These are phyloP conservation scores for Pythium phragmiticola DNA, from an alignment of 352 stramenopile species.

Conservation along the genomic window DNA sequence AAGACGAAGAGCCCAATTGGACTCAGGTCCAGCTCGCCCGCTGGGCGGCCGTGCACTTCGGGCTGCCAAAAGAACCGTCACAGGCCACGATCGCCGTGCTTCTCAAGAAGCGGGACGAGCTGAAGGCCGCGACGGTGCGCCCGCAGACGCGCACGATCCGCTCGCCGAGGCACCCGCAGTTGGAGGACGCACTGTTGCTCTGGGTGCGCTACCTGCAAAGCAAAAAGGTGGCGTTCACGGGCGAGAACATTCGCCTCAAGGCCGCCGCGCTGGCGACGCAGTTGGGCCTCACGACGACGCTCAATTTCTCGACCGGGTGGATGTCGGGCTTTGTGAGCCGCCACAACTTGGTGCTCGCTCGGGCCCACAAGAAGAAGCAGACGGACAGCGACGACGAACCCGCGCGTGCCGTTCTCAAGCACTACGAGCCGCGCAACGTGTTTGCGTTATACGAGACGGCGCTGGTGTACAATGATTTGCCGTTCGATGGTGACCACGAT, in stretches of 20 bases:
- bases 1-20: conserved; percentile 27
- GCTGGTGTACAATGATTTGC: conserved; percentile 22
- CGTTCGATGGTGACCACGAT: conserved; percentile 1
- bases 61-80: conserved; percentile 24
- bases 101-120: conserved; percentile 25
- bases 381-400: conserved; percentile 13
- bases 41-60: conserved; percentile 25
- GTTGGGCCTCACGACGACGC: conserved; percentile 18
- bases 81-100: conserved; percentile 26
- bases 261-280: conserved; percentile 19
- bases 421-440: conserved; percentile 15
- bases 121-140: conserved; percentile 19
- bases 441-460: conserved; percentile 20
- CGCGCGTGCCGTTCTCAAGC: conserved; percentile 2
- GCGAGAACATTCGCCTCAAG: conserved; percentile 29
- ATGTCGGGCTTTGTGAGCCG: conserved; percentile 27
- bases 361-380: conserved; percentile 25
- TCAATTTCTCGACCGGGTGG: conserved; percentile 27
- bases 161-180: conserved; percentile 14
- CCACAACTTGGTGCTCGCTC: conserved; percentile 21
- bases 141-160: conserved; percentile 27
- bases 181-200: conserved; percentile 23
- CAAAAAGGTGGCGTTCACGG: conserved; percentile 23
- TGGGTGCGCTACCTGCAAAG: conserved; percentile 26
- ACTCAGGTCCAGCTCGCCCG: conserved; percentile 26